These are phyloP conservation scores for Sporothrix protearum DNA, from an alignment of 2,329 filamentous ascomycete genomes.

Conservation along the genomic window DNA sequence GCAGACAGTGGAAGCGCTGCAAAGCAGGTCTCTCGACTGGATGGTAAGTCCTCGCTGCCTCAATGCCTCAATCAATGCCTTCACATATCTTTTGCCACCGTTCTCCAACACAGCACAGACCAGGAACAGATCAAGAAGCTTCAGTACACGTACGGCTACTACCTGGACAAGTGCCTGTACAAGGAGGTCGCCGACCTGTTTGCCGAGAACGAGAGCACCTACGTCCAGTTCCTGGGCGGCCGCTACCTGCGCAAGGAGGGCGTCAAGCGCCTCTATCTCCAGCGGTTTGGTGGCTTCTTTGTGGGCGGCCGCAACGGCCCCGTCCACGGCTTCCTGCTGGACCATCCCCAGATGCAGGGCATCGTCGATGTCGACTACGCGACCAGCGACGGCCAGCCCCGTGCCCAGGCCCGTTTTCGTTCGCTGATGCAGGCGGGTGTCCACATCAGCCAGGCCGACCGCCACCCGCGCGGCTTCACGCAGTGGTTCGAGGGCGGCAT, in stretches of 20 bases:
- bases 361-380: conserved; percentile 50
- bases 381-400: conserved; percentile 30
- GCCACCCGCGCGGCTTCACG: conserved; percentile 49
- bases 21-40: conserved; percentile 26
- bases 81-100: not conserved
- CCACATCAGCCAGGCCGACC: conserved; percentile 48
- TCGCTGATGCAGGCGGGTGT: conserved; percentile 54
- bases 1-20: conserved; percentile 27
- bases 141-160: conserved; percentile 58
- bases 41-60: conserved; percentile 21
- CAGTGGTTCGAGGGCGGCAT: conserved; percentile 59
- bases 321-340: conserved; percentile 53
- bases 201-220: conserved; percentile 50
- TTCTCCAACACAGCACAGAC: conserved; percentile 36
- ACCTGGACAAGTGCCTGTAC: conserved; percentile 57
- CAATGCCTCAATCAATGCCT: too few species aligned
- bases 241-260: conserved; percentile 51
- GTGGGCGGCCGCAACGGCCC: conserved; percentile 54
- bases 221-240: conserved; percentile 54
- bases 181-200: conserved; percentile 51
- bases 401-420: conserved; percentile 51
- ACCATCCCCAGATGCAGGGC: conserved; percentile 57
- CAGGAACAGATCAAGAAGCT: conserved; percentile 53
- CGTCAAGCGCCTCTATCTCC: conserved; percentile 50
- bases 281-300: conserved; percentile 49